Conservation (phyloP, 192 early-diverging fungal species). For the Hyaloraphidium curvatum region DNA sequence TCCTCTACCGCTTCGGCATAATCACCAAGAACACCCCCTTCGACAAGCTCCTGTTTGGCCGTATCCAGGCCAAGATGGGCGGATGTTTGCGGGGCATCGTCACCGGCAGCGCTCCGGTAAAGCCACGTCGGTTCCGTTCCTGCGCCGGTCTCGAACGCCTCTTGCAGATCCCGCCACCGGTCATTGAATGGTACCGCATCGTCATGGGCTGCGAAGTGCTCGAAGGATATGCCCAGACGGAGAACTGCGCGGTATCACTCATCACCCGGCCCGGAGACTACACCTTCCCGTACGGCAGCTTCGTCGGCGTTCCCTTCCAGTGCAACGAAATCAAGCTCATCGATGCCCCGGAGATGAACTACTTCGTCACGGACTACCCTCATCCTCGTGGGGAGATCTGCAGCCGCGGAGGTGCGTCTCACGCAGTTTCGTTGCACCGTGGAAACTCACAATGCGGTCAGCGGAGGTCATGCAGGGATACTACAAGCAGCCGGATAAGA, state of each 20-base stretch:
- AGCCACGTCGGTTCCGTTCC: too few relatives aligned
- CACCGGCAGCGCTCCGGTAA: background rate
- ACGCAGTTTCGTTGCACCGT: too few relatives aligned
- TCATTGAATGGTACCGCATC: background rate
- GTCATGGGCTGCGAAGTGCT: background rate
- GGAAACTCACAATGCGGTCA: too few relatives aligned
- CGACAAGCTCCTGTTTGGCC: conserved; percentile 39
- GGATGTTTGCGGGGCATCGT: background rate
- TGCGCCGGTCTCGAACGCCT: too few relatives aligned
- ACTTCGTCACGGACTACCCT: conserved; percentile 54
- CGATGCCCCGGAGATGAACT: conserved; percentile 75
- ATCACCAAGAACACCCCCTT: too few relatives aligned
- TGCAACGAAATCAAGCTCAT: conserved; percentile 69
- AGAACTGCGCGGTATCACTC: background rate
- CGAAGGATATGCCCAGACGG: background rate
- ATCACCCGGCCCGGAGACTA: background rate
- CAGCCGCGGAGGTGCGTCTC: too few relatives aligned
- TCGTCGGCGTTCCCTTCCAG: conserved; percentile 33
- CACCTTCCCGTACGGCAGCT: background rate
- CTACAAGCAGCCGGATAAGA: conserved; percentile 38
- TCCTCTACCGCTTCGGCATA: too few relatives aligned
- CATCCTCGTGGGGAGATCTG: conserved; percentile 77
- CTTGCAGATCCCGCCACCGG: background rate
- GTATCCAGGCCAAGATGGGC: conserved; percentile 64
- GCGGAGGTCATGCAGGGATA: conserved; percentile 33